These are phyloP conservation scores for Pluteus cervinus DNA, from an alignment of 768 basidiomycete genomes.

Conservation along the genomic window DNA sequence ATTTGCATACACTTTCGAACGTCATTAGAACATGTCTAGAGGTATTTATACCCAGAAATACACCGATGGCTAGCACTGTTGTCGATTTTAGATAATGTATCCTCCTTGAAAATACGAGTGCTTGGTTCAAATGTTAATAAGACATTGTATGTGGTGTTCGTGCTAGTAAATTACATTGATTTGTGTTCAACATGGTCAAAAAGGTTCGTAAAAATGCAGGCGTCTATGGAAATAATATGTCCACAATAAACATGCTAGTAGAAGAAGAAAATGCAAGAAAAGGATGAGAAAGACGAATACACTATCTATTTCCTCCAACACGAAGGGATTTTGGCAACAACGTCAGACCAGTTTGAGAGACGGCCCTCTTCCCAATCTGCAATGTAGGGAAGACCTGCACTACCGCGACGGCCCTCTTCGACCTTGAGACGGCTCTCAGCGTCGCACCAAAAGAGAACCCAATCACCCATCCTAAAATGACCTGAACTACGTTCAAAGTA, in stretches of 20 bases:
- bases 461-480: conserved; percentile 77
- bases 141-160: too few species aligned
- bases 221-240: too few species aligned
- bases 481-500: conserved; percentile 96
- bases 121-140: too few species aligned
- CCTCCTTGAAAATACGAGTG: too few species aligned
- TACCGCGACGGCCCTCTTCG: conserved; percentile 59
- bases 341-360: conserved; percentile 60
- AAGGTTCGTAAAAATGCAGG: too few species aligned
- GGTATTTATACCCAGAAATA: conserved; percentile 5
- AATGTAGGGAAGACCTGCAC: conserved; percentile 61
- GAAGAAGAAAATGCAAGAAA: too few species aligned
- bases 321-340: conserved; percentile 67
- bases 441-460: conserved; percentile 99
- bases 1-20: background rate
- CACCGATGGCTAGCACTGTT: conserved; percentile 9
- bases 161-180: too few species aligned
- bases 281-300: too few species aligned
- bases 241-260: too few species aligned
- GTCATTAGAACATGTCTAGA: too few species aligned
- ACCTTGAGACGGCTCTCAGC: conserved; percentile 79
- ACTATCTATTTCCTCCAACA: conserved; percentile 55
- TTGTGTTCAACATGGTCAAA: too few species aligned
- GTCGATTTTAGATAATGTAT: conserved; percentile 4
- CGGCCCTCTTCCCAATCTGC: conserved; percentile 76